phyloP scores from a whole-genome alignment of 148 eudicot species.

The Mesembryanthemum crystallinum region DNA sequence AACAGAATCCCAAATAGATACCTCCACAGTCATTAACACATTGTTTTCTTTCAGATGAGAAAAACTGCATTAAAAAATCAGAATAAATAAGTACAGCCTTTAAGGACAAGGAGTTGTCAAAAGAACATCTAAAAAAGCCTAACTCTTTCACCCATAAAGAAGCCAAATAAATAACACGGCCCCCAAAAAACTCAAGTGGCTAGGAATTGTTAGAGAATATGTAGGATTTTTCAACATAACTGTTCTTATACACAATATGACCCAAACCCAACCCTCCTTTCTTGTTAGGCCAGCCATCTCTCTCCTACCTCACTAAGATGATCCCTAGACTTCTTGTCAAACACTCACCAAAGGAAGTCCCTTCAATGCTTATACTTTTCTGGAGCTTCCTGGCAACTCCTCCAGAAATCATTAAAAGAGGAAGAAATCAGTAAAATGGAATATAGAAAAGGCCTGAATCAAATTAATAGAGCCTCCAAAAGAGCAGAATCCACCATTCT shows the following conservation, averaged over 20 bases:
- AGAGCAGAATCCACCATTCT: not conserved
- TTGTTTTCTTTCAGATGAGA: too few species aligned
- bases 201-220: too few species aligned
- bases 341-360: not conserved
- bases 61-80: too few species aligned
- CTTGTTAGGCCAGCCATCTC: not conserved
- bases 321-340: not conserved
- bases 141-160: too few species aligned
- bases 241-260: not conserved
- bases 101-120: too few species aligned
- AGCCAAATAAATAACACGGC: too few species aligned
- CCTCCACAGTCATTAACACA: not conserved
- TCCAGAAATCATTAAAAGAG: not conserved
- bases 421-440: not conserved
- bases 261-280: not conserved
- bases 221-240: too few species aligned
- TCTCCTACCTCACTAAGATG: not conserved
- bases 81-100: too few species aligned
- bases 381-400: not conserved
- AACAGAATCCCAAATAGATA: not conserved
- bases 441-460: not conserved
- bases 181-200: too few species aligned
- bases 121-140: too few species aligned
- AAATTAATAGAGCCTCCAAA: not conserved
- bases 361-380: not conserved